Percentiles rank a stretch among this genome's conserved stretches.
These are phyloP conservation scores for Puccinellia tenuiflora DNA, from an alignment of 176 grass and related monocot species.

Conservation along the genomic window DNA sequence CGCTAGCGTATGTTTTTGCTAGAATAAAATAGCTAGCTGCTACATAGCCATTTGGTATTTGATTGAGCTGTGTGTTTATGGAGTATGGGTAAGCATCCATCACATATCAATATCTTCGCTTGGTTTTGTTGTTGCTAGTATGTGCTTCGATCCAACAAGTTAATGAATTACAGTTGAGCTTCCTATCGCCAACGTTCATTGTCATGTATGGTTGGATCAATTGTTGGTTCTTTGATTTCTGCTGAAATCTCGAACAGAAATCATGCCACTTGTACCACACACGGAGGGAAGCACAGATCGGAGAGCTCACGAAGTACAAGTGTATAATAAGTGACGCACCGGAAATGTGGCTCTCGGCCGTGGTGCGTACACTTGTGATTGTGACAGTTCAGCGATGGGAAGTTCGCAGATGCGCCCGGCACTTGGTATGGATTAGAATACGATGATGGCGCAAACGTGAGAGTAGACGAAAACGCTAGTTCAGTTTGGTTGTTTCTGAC, in stretches of 20 bases:
- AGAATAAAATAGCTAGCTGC: neutral
- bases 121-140: too few relatives aligned
- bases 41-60: neutral
- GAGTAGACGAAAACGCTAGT: too few relatives aligned
- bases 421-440: too few relatives aligned
- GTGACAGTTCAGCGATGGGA: too few relatives aligned
- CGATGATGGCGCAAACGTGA: too few relatives aligned
- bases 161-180: neutral
- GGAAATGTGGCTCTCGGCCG: neutral
- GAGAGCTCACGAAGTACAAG: neutral
- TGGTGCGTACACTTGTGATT: neutral
- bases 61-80: neutral
- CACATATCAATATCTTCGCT: too few relatives aligned
- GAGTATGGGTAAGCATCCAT: slow-evolving; percentile 8
- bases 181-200: neutral
- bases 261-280: neutral
- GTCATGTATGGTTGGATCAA: neutral
- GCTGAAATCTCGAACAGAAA: neutral
- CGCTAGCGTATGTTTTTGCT: neutral
- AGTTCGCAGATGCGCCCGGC: too few relatives aligned
- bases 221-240: neutral
- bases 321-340: neutral
- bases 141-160: neutral
- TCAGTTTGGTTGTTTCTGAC: too few relatives aligned
- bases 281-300: neutral